Evolutionary conservation across 192 early-diverging fungal species (phyloP).

Genomic region (Umbelopsis sp.): DNA sequence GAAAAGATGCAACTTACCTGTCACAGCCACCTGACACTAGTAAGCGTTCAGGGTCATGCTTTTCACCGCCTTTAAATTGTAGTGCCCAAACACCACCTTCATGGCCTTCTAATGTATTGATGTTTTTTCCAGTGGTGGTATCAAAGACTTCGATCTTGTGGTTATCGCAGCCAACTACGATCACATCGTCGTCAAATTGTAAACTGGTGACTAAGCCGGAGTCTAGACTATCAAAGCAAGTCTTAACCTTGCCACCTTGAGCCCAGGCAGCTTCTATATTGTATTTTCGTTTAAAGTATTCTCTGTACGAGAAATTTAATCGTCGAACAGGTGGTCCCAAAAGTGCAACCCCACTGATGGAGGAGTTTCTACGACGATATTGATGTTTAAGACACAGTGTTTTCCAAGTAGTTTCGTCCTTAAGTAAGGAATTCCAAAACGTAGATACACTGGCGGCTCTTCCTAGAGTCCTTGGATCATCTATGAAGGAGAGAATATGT

Average conservation of each 20-base stretch:
- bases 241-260: conserved; percentile 43
- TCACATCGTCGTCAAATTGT: conserved; percentile 93
- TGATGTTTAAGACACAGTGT: conserved; percentile 37
- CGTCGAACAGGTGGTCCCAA: conserved; percentile 23
- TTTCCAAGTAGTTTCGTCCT: conserved; percentile 48
- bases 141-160: conserved; percentile 93
- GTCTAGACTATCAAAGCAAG: conserved; percentile 57
- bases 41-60: conserved; percentile 54
- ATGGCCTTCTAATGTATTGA: conserved; percentile 79
- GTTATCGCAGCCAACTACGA: conserved; percentile 94
- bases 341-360: conserved; percentile 33
- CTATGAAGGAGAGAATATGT: conserved; percentile 85
- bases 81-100: conserved; percentile 98
- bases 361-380: conserved; percentile 36
- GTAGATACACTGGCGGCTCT: conserved; percentile 72
- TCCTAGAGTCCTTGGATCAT: conserved; percentile 72
- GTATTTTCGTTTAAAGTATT: conserved; percentile 56
- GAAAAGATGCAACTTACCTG: conserved; percentile 53
- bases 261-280: conserved; percentile 54
- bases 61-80: conserved; percentile 55
- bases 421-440: conserved; percentile 52
- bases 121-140: conserved; percentile 68
- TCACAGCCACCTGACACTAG: conserved; percentile 97
- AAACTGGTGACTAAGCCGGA: conserved; percentile 88
- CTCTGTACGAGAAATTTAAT: conserved; percentile 43